Base-by-base conservation (phyloP, 176 grass and related monocot genomes). In the Avena atlantica region DNA sequence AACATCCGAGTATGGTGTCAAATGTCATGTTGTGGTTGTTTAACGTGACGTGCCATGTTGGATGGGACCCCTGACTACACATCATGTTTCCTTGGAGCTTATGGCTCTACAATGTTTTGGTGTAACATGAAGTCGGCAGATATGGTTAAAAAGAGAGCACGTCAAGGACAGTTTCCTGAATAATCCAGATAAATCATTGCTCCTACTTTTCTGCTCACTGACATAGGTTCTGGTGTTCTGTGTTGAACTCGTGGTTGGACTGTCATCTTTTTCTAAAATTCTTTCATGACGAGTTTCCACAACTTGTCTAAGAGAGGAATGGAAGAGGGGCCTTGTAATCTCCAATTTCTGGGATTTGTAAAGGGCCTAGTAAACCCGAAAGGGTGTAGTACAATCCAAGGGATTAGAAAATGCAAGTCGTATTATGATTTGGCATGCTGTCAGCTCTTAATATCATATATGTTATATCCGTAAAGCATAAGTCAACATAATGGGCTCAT, bases 101-200 rank as follows among this genome's bases (percentile, higher is more conserved):
- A 64, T 78, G 72, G 50, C 17, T 75, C 27, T 23, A 86, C 17
- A 86, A 50, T 78, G 27, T 77, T 50, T 69, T 16, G 71, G 27
- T 78, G 51, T 85, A 53, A 71, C 63, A 89, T 58, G 74, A 44
- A 69, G n/a, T 86, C 44, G 50, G 36, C 86, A 44, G 11, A 70
- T 82, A 83, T 70, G 61, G 8, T 79, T 77, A 71, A 53, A 72
- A 90, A 82, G n/a, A 78, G 55, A 83, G 15, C 42, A 78, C 40
- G 20, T 51, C 40, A 86, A 12, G 34, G 29, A 82, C 15, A 77
- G 27, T 78, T 52, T n/a, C 12, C 12, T 65, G 31, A 73, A 1
- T 55, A 52, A 78, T 81, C 36, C 23, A 81, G 59, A 85, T 85
- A 42, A 27, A 85, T 58, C 59, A 69, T 76, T 31, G 1, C 48